Percentiles rank a stretch among this genome's conserved stretches.
These are phyloP conservation scores for Boletus sp. DNA, from an alignment of 1,284 basidiomycete genomes.

Conservation along the genomic window DNA sequence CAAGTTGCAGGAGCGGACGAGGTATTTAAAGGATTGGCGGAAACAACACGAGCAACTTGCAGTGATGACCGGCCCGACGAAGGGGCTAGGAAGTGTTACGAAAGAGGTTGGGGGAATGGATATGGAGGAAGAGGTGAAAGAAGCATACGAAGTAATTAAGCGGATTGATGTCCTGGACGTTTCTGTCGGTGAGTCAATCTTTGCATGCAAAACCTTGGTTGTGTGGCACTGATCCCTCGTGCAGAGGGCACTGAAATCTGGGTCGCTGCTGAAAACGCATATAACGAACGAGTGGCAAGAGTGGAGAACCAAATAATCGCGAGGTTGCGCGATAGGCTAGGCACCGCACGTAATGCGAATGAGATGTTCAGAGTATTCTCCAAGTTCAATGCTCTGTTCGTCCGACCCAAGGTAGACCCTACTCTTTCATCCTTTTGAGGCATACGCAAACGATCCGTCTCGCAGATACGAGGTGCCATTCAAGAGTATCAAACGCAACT, in stretches of 20 bases:
- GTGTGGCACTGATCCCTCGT: constrained; percentile 10
- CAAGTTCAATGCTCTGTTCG: constrained; percentile 97
- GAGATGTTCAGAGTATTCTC: constrained; percentile 99
- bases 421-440: background rate
- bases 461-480: constrained; percentile 91
- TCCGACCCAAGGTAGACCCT: constrained; percentile 88
- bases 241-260: constrained; percentile 98
- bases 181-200: constrained; percentile 64
- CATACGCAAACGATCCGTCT: background rate
- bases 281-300: constrained; percentile 96
- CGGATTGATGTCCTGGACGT: constrained; percentile 97
- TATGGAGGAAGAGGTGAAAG: constrained; percentile 97
- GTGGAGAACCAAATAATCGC: constrained; percentile 99
- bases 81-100: constrained; percentile 74
- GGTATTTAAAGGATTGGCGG: constrained; percentile 91
- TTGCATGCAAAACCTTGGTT: background rate
- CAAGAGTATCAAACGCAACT: constrained; percentile 99
- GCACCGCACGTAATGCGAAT: constrained; percentile 96
- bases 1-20: constrained; percentile 87
- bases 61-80: constrained; percentile 96
- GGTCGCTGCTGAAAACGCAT: constrained; percentile 95
- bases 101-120: constrained; percentile 85
- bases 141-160: constrained; percentile 95
- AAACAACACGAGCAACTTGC: constrained; percentile 98
- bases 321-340: constrained; percentile 86